phyloP scores from a whole-genome alignment of 176 grass and related monocot genomes.

The Guadua angustifolia region DNA sequence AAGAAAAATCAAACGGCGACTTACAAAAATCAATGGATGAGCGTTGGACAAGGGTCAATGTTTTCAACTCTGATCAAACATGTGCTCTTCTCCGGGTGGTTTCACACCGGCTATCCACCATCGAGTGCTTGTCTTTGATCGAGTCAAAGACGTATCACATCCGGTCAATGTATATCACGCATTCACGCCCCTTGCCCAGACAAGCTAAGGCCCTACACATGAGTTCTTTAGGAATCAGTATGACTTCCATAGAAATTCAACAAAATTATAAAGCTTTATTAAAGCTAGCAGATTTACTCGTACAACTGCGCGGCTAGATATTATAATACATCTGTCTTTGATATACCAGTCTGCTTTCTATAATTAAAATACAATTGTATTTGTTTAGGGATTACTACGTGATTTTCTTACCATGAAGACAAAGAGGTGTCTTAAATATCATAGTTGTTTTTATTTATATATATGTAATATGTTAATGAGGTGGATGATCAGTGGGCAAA shows the following conservation, averaged over 20 bases:
- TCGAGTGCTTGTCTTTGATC: neutral
- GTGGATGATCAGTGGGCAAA: neutral
- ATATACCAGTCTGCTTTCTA: too few relatives aligned
- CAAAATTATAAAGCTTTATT: neutral
- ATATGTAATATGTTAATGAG: too few relatives aligned
- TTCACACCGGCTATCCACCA: constrained; percentile 18
- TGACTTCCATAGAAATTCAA: neutral
- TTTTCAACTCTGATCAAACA: constrained; percentile 29
- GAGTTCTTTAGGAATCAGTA: neutral
- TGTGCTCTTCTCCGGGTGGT: neutral
- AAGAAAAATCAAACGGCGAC: too few relatives aligned
- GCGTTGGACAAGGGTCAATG: constrained; percentile 15
- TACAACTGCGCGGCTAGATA: too few relatives aligned
- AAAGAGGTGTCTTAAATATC: too few relatives aligned
- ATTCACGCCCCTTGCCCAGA: neutral
- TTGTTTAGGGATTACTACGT: too few relatives aligned
- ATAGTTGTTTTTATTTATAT: too few relatives aligned
- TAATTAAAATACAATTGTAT: too few relatives aligned
- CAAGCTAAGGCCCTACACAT: neutral
- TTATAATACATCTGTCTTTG: too few relatives aligned
- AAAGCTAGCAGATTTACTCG: too few relatives aligned
- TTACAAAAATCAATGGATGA: too few relatives aligned
- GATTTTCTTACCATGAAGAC: too few relatives aligned
- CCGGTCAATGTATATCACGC: neutral
- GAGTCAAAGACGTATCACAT: constrained; percentile 11